Conservation (phyloP, 768 basidiomycete genomes). For the Roridomyces roridus region DNA sequence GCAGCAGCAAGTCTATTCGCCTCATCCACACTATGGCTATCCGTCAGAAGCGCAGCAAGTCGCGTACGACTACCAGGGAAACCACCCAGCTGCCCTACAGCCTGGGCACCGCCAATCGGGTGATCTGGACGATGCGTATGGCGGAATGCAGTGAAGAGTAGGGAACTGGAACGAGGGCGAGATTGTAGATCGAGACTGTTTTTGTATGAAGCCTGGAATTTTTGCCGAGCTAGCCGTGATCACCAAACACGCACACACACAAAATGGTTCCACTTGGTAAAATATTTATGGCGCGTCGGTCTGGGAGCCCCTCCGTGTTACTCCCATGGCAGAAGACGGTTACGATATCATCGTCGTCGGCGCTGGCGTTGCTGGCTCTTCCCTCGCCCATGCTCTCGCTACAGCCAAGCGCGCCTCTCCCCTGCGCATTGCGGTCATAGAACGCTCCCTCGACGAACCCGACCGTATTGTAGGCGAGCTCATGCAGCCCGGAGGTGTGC, state of each 20-base stretch:
- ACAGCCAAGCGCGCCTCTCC: constrained; percentile 57
- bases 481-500: constrained; percentile 90
- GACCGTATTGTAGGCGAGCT: constrained; percentile 98
- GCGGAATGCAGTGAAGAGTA: constrained; percentile 2
- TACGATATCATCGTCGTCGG: constrained; percentile 92
- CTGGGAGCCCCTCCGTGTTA: background rate
- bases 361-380: constrained; percentile 87
- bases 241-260: no score
- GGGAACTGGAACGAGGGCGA: no score
- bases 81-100: background rate
- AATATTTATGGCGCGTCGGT: background rate
- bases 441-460: constrained; percentile 90
- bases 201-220: background rate
- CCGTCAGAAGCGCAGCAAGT: constrained; percentile 17
- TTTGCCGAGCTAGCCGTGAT: background rate
- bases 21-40: constrained; percentile 13
- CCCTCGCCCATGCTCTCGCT: constrained; percentile 87
- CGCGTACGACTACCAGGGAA: constrained; percentile 11
- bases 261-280: background rate
- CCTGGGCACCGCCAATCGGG: background rate
- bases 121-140: constrained; percentile 9
- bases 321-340: constrained; percentile 11
- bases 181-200: no score
- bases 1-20: constrained; percentile 10
- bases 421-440: constrained; percentile 82